Base-by-base conservation (phyloP, 768 basidiomycete genomes). In the Dacryopinax spathularia region DNA sequence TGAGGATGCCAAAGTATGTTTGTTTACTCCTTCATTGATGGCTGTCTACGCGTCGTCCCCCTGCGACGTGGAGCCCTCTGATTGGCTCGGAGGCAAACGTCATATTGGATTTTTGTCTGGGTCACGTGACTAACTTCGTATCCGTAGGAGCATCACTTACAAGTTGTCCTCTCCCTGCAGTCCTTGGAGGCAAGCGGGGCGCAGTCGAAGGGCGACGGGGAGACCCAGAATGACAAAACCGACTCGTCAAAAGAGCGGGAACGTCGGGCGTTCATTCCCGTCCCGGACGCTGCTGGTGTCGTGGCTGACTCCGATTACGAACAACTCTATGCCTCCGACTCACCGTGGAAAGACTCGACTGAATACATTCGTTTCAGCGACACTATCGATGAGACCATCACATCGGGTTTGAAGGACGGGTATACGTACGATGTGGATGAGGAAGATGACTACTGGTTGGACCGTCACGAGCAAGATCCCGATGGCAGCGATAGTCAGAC, bases 351-450 rank as follows among this genome's bases (percentile, higher is more conserved):
- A 65, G 90, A 96, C 68, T 86, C 94, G 1, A 72, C 79, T 25
- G 81, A 86, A 0, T 92, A 88, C 72, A 79, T 95, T 63, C 83
- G 85, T 63, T 88, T 86, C 34, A 93, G 91, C 9, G 84, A 88
- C 68, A 91, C 88, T 2, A 84, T 88, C 67, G 96, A 98, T 69
- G 91, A 93, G 67, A 77, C 83, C 9, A 77, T 79, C 68, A 73
- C 73, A 2, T 79, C 76, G 66, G 83, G 82, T 13, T 81, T 92
- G 64, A 76, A 82, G 31, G 84, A 87, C 68, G 87, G 88, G 0
- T 88, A 88, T 74, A 84, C 85, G 1, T 97, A 98, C 71, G 89
- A 84, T 67, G 89, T 97, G 88, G 95, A 99, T 69, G 96, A 98
- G 73, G 86, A 88, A 18, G 95, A 98, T 76, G 85, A 88, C 70